Base-by-base conservation (phyloP, 805 yeast genomes). In the Yarrowia hollandica region DNA sequence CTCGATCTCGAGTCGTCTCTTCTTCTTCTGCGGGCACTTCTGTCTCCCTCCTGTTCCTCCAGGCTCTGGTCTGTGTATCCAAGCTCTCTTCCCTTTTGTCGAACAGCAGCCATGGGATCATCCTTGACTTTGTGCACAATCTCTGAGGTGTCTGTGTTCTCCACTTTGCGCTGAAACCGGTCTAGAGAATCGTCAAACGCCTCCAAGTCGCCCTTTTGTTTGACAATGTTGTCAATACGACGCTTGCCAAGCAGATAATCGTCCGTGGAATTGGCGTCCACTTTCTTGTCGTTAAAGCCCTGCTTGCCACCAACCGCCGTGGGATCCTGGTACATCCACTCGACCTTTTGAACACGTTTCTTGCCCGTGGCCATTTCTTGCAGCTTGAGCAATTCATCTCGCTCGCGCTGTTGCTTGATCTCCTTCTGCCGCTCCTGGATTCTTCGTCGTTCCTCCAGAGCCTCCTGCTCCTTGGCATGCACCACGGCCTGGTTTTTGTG, bases 261-360 rank as follows among this genome's bases (percentile, higher is more conserved):
- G 25, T 70, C 74, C n/a, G 72, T 71, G 6, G 39, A 1, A 15
- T 48, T 48, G 30, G 67, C 69, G 31, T 58, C 59, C 59, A 61
- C 33, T 62, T 66, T 23, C 10, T 23, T 21, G 8, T 63, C 67
- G 5, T 66, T 64, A 5, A 65, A 48, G 1, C 25, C 26, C 19
- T 35, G 23, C 67, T 63, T 64, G 21, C 56, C 56, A 7, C 64
- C 65, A 10, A 68, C 68, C 15, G 44, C 65, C 18, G 38, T 54
- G 4, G 82, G 76, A 19, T 78, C 82, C 12, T 85, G 80, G 68
- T 91, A 91, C 96, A 92, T 92, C 97, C 97, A 91, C 41, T 82
- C 86, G 19, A 90, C 75, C 54, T 85, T 80, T 58, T 78, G 73
- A 59, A 71, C 67, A 61, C 76, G 60, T 63, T 68, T 66, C 64